Percentiles rank a stretch among this genome's conserved stretches.
These are phyloP conservation scores for Wickerhamomyces pijperi DNA, from an alignment of 805 yeast species.

Conservation along the genomic window DNA sequence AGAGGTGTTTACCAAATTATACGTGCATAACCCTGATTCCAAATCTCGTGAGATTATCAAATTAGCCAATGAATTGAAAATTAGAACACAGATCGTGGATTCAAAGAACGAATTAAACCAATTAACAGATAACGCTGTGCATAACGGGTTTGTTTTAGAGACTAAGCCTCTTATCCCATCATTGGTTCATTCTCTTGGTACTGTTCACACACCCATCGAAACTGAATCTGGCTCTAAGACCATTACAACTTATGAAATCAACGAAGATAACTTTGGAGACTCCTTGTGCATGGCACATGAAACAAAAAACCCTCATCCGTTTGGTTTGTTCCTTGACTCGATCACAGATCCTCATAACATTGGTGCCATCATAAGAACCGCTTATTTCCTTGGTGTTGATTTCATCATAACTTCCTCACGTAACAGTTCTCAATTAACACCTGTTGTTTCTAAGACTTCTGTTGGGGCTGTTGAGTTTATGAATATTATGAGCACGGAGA, in stretches of 20 bases:
- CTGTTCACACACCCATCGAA: background rate
- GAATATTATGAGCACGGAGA: constrained; percentile 45
- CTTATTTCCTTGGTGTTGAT: constrained; percentile 76
- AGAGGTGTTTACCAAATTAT: constrained; percentile 37
- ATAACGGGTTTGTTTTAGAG: constrained; percentile 70
- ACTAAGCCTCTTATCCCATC: constrained; percentile 39
- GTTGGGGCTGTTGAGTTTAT: constrained; percentile 77
- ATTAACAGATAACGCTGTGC: constrained; percentile 58
- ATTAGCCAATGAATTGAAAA: constrained; percentile 29
- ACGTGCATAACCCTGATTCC: constrained; percentile 30
- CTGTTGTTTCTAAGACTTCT: constrained; percentile 69
- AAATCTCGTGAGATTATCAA: constrained; percentile 29
- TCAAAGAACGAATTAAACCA: constrained; percentile 41
- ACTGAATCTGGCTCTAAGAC: background rate
- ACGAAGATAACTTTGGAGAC: constrained; percentile 19
- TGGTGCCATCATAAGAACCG: constrained; percentile 75
- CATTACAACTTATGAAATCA: constrained; percentile 5
- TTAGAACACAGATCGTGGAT: constrained; percentile 8
- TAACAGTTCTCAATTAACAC: constrained; percentile 66
- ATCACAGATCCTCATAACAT: constrained; percentile 80
- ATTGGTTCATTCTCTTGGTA: constrained; percentile 17
- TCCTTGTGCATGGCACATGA: constrained; percentile 10
- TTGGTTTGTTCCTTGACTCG: constrained; percentile 70
- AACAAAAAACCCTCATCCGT: constrained; percentile 31
- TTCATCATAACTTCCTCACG: constrained; percentile 58